Percentiles rank a stretch among this genome's conserved stretches.
These are phyloP conservation scores for Ganoderma leucocontextum DNA, from an alignment of 1,284 basidiomycete genomes.

Conservation along the genomic window DNA sequence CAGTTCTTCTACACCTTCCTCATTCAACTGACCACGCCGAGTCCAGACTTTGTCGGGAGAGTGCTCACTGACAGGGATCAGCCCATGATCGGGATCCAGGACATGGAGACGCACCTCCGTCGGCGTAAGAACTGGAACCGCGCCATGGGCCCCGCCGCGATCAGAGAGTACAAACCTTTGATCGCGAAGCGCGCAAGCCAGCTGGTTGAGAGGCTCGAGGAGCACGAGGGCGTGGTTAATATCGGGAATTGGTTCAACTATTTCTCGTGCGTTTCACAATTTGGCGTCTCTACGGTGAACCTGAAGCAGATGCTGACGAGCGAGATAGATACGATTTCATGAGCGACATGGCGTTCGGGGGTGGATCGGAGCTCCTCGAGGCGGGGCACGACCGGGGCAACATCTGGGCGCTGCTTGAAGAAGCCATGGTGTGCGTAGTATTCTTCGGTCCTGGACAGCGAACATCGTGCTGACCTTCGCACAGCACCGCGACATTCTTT, in stretches of 20 bases:
- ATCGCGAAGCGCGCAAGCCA: slow-evolving; percentile 12
- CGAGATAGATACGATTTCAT: slow-evolving; percentile 13
- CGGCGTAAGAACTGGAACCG: slow-evolving; percentile 15
- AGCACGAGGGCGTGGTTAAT: background rate
- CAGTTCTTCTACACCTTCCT: background rate
- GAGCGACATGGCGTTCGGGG: slow-evolving; percentile 14
- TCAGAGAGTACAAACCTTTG: slow-evolving; percentile 15
- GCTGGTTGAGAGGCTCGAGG: slow-evolving; percentile 12
- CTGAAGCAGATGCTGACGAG: no score
- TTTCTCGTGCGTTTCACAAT: slow-evolving; percentile 20
- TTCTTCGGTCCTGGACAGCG: background rate
- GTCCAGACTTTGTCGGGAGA: background rate
- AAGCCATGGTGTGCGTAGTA: slow-evolving; percentile 7
- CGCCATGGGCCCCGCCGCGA: slow-evolving; percentile 15
- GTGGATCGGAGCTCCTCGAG: slow-evolving; percentile 9
- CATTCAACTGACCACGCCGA: no score
- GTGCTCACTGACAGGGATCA: background rate
- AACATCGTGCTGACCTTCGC: background rate
- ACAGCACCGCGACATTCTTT: slow-evolving; percentile 6
- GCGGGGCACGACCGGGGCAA: background rate
- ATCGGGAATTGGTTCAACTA: slow-evolving; percentile 15
- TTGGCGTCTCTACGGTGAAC: no score
- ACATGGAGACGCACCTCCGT: slow-evolving; percentile 10
- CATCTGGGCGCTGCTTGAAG: slow-evolving; percentile 3
- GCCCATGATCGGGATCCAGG: slow-evolving; percentile 8